Conservation (phyloP, 208 protist genomes). For the Leishmania guyanensis region DNA sequence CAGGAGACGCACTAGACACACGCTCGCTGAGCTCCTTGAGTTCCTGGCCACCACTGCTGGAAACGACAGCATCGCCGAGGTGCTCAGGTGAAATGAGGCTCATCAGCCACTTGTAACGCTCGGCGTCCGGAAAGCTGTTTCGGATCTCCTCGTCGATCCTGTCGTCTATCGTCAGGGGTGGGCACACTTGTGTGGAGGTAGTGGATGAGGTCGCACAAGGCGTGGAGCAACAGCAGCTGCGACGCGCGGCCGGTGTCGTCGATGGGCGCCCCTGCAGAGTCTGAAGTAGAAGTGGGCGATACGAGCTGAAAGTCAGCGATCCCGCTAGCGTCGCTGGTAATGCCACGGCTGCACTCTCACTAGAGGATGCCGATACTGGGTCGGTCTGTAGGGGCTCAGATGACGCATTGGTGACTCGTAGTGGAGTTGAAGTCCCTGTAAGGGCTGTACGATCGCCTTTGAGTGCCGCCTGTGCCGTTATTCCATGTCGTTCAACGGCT, state of each 20-base stretch:
- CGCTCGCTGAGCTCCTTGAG: not conserved
- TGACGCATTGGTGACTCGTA: not conserved
- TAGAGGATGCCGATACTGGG: not conserved
- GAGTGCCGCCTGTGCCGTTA: not conserved
- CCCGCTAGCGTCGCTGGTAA: too few relatives aligned
- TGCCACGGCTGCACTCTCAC: not conserved
- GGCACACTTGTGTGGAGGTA: not conserved
- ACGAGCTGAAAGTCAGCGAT: not conserved
- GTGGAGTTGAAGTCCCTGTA: not conserved
- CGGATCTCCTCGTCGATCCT: conserved; percentile 5
- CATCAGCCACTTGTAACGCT: not conserved
- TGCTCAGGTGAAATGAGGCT: not conserved
- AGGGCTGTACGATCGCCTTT: not conserved
- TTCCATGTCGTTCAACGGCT: not conserved
- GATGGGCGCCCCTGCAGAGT: too few relatives aligned
- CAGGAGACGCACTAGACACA: not conserved
- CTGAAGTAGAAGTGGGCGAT: conserved; percentile 1
- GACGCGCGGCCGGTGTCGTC: not conserved
- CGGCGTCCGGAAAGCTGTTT: not conserved
- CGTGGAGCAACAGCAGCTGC: not conserved
- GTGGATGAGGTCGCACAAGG: not conserved
- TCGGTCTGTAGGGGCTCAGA: not conserved
- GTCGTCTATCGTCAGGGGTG: not conserved
- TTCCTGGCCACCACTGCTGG: not conserved
- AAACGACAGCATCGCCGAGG: too few relatives aligned